Evolutionary conservation across 768 basidiomycete genomes (phyloP).

Genomic region (Dentipellis sp.): DNA sequence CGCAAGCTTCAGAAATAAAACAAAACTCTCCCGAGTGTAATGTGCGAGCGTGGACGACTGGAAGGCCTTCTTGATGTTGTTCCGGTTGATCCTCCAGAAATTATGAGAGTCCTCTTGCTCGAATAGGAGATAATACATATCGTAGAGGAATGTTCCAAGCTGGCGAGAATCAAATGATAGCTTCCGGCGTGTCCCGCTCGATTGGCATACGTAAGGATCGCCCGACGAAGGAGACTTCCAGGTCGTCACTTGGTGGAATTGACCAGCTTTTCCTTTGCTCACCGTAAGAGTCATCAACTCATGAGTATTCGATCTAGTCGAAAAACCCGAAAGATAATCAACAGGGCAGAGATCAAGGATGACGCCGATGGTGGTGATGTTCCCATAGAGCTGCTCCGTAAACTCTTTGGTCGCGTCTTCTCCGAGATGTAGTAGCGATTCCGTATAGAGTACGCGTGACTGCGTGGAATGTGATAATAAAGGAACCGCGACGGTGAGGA

Average conservation of each 20-base stretch:
- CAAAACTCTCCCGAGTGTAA: constrained; percentile 43
- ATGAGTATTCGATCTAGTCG: not conserved
- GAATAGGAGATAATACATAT: constrained; percentile 37
- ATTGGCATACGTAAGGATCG: constrained; percentile 1
- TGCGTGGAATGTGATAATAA: constrained; percentile 20
- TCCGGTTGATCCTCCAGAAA: not conserved
- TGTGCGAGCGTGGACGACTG: constrained; percentile 20
- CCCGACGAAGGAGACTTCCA: constrained; percentile 6
- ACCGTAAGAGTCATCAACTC: not conserved
- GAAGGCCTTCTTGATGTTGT: constrained; percentile 2
- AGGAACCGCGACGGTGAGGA: constrained; percentile 29
- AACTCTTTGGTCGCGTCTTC: constrained; percentile 14
- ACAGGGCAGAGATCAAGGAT: not conserved
- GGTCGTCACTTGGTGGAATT: not conserved
- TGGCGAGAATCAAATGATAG: constrained; percentile 22
- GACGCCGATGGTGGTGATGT: not conserved
- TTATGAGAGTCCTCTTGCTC: constrained; percentile 24
- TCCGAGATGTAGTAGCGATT: constrained; percentile 27
- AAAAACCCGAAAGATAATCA: not conserved
- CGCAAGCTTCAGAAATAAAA: constrained; percentile 31
- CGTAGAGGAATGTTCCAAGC: constrained; percentile 30
- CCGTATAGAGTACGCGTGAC: constrained; percentile 30
- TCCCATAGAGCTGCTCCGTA: not conserved
- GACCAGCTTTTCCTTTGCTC: not conserved
- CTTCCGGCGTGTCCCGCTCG: not conserved